Conservation (phyloP, 768 basidiomycete species). For the Steccherinum ochraceum region DNA sequence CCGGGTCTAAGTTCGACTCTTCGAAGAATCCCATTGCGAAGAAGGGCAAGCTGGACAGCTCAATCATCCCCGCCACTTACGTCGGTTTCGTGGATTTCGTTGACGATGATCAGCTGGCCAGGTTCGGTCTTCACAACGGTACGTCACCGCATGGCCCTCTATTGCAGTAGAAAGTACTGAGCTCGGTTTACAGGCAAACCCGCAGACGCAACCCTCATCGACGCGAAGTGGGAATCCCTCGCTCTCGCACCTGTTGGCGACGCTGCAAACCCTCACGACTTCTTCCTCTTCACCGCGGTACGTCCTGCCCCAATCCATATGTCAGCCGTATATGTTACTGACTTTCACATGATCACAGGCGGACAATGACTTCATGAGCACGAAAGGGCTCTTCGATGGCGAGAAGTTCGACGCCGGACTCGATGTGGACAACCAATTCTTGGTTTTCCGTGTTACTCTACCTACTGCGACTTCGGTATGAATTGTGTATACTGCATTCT, state of each 20-base stretch:
- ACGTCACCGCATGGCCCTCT: conserved; percentile 6
- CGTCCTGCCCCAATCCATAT: conserved; percentile 19
- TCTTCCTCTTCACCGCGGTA: conserved; percentile 60
- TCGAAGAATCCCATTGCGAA: conserved; percentile 45
- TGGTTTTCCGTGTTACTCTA: conserved; percentile 59
- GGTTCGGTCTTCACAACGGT: conserved; percentile 65
- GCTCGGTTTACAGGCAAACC: conserved; percentile 33
- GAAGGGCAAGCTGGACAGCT: conserved; percentile 38
- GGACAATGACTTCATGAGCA: conserved; percentile 61
- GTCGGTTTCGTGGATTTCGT: conserved; percentile 50
- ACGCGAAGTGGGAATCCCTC: conserved; percentile 64
- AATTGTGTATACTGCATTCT: no score
- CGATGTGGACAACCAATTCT: conserved; percentile 56
- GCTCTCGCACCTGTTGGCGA: conserved; percentile 51
- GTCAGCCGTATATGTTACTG: not conserved
- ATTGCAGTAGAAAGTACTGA: not conserved
- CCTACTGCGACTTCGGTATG: conserved; percentile 18
- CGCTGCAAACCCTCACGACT: conserved; percentile 50
- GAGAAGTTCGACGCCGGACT: conserved; percentile 45
- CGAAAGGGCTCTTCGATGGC: conserved; percentile 45
- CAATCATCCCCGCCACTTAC: conserved; percentile 47
- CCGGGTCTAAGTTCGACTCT: conserved; percentile 47
- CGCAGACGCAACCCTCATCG: conserved; percentile 46
- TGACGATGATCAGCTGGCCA: conserved; percentile 44
- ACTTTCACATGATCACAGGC: conserved; percentile 24